phyloP scores from a whole-genome alignment of 1,284 basidiomycete genomes.

The Ganoderma resinaceum region DNA sequence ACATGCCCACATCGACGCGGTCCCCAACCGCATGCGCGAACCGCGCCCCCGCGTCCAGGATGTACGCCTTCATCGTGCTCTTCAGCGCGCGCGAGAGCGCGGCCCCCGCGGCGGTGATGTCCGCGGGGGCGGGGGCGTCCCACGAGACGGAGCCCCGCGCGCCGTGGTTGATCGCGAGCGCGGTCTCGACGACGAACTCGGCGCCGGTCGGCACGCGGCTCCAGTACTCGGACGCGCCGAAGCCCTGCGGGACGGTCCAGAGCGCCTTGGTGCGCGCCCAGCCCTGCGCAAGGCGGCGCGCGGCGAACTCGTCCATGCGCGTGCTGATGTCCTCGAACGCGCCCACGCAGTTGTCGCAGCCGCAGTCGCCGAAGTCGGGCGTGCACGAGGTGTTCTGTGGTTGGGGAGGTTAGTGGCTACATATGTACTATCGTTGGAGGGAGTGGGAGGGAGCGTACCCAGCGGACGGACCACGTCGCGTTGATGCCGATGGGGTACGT shows the following conservation, averaged over 20 bases:
- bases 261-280: slow-evolving; percentile 70
- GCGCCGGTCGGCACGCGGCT: slow-evolving; percentile 66
- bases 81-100: slow-evolving; percentile 53
- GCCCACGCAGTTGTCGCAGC: slow-evolving; percentile 62
- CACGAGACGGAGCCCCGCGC: slow-evolving; percentile 72
- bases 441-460: slow-evolving; percentile 38
- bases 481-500: slow-evolving; percentile 72
- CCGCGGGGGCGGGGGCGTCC: slow-evolving; percentile 66
- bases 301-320: slow-evolving; percentile 67
- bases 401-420: neutral
- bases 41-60: slow-evolving; percentile 43
- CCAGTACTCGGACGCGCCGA: slow-evolving; percentile 73
- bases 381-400: slow-evolving; percentile 56
- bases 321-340: slow-evolving; percentile 67
- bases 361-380: slow-evolving; percentile 71
- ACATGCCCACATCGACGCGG: slow-evolving; percentile 48
- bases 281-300: slow-evolving; percentile 63
- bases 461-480: slow-evolving; percentile 64
- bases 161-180: slow-evolving; percentile 76
- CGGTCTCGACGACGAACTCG: slow-evolving; percentile 70
- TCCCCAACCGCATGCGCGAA: slow-evolving; percentile 39
- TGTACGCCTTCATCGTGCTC: slow-evolving; percentile 46
- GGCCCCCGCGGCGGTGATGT: slow-evolving; percentile 66
- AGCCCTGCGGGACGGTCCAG: slow-evolving; percentile 82
- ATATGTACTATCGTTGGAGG: neutral